Base-by-base conservation (phyloP, 495 filamentous ascomycete species). In the Trichoderma reesei region DNA sequence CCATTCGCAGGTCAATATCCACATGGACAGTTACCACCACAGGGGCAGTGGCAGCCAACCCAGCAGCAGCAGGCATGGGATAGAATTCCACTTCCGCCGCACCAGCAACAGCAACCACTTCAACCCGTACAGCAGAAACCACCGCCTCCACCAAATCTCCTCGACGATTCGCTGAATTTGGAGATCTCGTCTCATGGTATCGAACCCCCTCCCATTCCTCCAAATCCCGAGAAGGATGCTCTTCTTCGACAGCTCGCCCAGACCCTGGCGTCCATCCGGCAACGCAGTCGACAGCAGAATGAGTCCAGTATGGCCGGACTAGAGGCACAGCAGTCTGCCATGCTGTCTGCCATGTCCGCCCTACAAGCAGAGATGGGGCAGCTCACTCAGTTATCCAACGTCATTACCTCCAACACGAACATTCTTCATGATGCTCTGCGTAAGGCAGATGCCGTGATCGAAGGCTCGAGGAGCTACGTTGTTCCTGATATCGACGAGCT, bases 221-320 rank as follows among this genome's bases (percentile, higher is more conserved):
- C 91, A 1, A 98, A 98, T 72, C 94, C 94, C 7, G 91, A 98
- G 76, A 98, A 97, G 71, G 92, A 97, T 72, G 86, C 86, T 41
- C 84, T 98, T 33, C 82, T 96, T 10, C 83, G 86, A 51, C 87
- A 90, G 16, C 82, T 98, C 33, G 90, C 89, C 59, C 78, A 78
- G 34, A 83, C 86, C 1, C 76, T 98, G 11, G 74, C 84, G 65
- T 73, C 83, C 46, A 87, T 87, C 63, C 83, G 93, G 2, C 83
- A 83, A 33, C 77, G 78, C 59, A 85, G 85, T 41, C 80, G 86
- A 44, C 68, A 76, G 9, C 86, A 91, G 64, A 90, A 90, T 68
- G 78, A 83, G 51, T 78, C 87, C 41, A 89, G 89, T 36, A 79
- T 93, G 1, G 76, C 85, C 0, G 88, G 91, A 6, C 83, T 98